Evolutionary conservation across 1,284 basidiomycete genomes (phyloP), one percentile per base, ranked within the genome.

Genomic region (Trametes pubescens): DNA sequence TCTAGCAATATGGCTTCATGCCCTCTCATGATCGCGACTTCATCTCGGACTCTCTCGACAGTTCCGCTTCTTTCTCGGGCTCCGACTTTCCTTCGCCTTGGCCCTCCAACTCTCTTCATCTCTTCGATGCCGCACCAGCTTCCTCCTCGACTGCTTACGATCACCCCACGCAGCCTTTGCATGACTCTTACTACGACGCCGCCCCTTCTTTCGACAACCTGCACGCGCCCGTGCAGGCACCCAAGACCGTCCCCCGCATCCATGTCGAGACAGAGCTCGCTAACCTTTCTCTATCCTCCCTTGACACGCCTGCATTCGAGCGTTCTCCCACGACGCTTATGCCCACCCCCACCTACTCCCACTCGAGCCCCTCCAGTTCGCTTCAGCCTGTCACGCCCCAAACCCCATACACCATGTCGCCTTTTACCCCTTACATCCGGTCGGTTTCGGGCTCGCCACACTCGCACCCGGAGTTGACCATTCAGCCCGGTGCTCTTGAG

Each of bases 311-410:
- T 10, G 1, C 51, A 14, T 59, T 51, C 37, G 13, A 52, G 37
- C 57, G 51, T 55, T 64, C 59, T n/a, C 67, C 60, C 48, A 63
- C 55, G 24, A 43, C 58, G 34, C 40, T 55, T 4, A 43, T 65
- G 38, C 10, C 49, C 38, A 51, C 43, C 5, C 37, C 34, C n/a
- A 59, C 57, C 22, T 47, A 56, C 48, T 26, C 34, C 8, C 52
- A 63, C 47, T 60, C 61, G 8, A 68, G 64, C 38, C 64, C 65
- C 4, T 64, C 65, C 24, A 68, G 64, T 18, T 68, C 70, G 2
- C 51, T 60, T 6, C 64, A 64, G 0, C 65, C 62, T 0, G 16
- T 44, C 16, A 66, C 68, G 1, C 69, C 69, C 10, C 56, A 60
- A 11, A 61, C 47, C 21, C 49, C 49, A 7, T 51, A n/a, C 49